phyloP scores from a whole-genome alignment of 1,284 basidiomycete genomes.

The Xerocomus amazonicus region DNA sequence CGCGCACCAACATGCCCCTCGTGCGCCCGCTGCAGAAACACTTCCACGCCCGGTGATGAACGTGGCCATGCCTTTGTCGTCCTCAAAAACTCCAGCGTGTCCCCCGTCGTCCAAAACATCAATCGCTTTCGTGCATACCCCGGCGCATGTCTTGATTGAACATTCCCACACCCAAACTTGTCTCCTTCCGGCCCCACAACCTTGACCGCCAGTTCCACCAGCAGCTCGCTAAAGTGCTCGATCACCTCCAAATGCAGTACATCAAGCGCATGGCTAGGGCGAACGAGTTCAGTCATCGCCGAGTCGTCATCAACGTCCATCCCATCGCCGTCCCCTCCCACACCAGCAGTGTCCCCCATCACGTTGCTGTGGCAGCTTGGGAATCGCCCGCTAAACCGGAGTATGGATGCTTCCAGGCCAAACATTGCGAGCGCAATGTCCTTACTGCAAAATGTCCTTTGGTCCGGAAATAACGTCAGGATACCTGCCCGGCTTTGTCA shows the following conservation, averaged over 20 bases:
- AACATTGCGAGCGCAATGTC: conserved; percentile 43
- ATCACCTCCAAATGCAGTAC: conserved; percentile 65
- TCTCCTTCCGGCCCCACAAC: conserved; percentile 47
- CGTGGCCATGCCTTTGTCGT: conserved; percentile 31
- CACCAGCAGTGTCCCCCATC: conserved; percentile 17
- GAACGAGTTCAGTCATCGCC: conserved; percentile 19
- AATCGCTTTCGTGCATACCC: conserved; percentile 40
- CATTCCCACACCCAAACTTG: conserved; percentile 26
- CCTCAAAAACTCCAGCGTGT: conserved; percentile 56
- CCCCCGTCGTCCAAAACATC: conserved; percentile 48
- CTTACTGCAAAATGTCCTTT: conserved; percentile 35
- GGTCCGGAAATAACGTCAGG: conserved; percentile 27
- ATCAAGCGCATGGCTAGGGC: conserved; percentile 57
- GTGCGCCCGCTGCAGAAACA: conserved; percentile 52
- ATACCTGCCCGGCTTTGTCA: conserved; percentile 28
- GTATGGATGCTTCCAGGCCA: conserved; percentile 33
- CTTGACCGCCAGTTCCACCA: conserved; percentile 53
- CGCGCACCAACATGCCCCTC: conserved; percentile 43
- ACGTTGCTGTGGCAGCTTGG: conserved; percentile 33
- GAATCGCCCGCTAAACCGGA: conserved; percentile 36
- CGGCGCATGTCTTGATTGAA: conserved; percentile 56
- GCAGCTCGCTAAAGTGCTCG: conserved; percentile 60
- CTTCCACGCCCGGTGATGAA: conserved; percentile 45
- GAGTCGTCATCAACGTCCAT: conserved; percentile 63
- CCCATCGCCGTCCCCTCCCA: conserved; percentile 42